phyloP scores from a whole-genome alignment of 1,284 basidiomycete genomes.

The Ganoderma boninense region DNA sequence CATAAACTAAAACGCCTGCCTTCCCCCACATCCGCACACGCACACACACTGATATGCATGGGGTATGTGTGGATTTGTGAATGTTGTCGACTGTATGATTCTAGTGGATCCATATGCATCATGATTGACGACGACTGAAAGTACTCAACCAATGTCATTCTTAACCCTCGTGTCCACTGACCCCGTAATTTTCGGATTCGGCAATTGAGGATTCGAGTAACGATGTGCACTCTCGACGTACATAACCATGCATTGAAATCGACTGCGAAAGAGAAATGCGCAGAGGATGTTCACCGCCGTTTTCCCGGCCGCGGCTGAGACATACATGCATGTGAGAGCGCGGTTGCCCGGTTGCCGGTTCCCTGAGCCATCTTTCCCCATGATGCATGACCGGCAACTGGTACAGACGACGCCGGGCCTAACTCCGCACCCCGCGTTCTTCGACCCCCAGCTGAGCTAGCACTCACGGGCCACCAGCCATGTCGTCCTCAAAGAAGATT shows the following conservation, averaged over 20 bases:
- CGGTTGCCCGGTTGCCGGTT: background rate
- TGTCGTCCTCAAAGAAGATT: conserved; percentile 50
- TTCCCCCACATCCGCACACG: background rate
- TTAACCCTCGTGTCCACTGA: background rate
- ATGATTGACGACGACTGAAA: background rate
- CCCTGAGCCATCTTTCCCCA: background rate
- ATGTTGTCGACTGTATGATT: too few species aligned
- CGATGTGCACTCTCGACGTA: background rate
- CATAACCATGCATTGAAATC: background rate
- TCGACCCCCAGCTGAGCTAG: background rate
- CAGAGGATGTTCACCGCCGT: background rate
- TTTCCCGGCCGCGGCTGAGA: background rate
- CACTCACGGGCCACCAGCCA: conserved; percentile 14
- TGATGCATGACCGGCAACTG: background rate
- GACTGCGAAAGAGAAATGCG: background rate
- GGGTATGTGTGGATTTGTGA: too few species aligned
- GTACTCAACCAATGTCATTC: background rate
- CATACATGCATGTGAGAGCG: background rate
- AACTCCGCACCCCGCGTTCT: background rate
- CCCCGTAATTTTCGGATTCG: background rate
- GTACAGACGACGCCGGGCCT: background rate
- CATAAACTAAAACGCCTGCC: background rate
- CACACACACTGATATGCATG: background rate
- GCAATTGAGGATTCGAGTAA: background rate
- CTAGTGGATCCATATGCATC: background rate